These are phyloP conservation scores for Ascochyta clinopodiicola DNA, from an alignment of 2,329 filamentous ascomycete species.

Conservation along the genomic window DNA sequence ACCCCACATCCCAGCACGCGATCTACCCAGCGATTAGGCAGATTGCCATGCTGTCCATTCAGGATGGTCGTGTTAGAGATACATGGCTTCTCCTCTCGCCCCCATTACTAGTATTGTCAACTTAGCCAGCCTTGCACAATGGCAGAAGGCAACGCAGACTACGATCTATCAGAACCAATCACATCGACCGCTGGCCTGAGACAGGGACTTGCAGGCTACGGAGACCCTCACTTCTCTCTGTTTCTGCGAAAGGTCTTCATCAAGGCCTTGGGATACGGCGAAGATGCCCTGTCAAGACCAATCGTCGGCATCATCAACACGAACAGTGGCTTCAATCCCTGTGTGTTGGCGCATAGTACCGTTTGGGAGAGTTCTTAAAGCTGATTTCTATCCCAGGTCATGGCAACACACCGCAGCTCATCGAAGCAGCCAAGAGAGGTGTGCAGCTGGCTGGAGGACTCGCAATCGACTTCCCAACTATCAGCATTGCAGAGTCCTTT, in stretches of 20 bases:
- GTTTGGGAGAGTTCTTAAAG: background rate
- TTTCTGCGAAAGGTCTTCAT: conserved; percentile 80
- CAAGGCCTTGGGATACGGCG: conserved; percentile 76
- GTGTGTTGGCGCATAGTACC: background rate
- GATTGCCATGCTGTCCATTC: background rate
- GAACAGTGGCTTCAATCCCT: conserved; percentile 75
- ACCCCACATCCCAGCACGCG: conserved; percentile 19
- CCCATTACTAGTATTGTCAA: background rate
- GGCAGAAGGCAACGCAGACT: conserved; percentile 51
- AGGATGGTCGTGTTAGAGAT: background rate
- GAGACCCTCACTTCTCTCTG: conserved; percentile 76
- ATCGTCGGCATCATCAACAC: conserved; percentile 80
- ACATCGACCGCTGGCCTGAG: conserved; percentile 60
- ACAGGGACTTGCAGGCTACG: conserved; percentile 71
- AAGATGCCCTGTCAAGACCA: conserved; percentile 72
- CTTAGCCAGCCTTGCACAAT: conserved; percentile 2
- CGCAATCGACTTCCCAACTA: conserved; percentile 76
- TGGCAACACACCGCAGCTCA: conserved; percentile 72
- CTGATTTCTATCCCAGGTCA: conserved; percentile 54
- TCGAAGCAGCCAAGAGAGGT: conserved; percentile 73
- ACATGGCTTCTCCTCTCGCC: background rate
- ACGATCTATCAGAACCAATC: conserved; percentile 65
- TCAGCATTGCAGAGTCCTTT: conserved; percentile 74
- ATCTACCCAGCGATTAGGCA: conserved; percentile 3
- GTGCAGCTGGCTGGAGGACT: conserved; percentile 71